A percentile compares a stretch with the other conserved stretches of the same genome.
Conservation (phyloP, 2,329 filamentous ascomycete species). For the Talaromyces islandicus region DNA sequence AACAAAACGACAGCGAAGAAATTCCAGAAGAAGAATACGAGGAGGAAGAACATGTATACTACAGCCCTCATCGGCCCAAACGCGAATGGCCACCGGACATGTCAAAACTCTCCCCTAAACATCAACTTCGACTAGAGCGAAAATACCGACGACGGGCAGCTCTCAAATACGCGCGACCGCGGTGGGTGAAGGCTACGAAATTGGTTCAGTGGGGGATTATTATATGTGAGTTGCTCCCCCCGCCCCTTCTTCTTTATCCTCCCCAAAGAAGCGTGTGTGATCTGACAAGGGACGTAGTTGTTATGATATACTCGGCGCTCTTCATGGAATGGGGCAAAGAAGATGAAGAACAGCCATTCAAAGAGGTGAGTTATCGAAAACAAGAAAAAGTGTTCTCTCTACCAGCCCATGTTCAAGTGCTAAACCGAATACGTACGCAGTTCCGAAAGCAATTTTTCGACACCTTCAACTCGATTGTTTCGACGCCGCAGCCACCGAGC, state of each 20-base stretch:
- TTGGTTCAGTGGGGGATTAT: constrained; percentile 52
- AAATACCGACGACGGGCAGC: constrained; percentile 57
- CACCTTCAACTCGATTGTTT: constrained; percentile 26
- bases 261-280: background rate
- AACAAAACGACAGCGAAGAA: background rate
- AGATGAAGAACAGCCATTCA: constrained; percentile 30
- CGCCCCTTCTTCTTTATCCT: background rate
- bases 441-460: constrained; percentile 29
- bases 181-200: constrained; percentile 53
- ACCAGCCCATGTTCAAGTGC: background rate
- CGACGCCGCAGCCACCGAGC: constrained; percentile 24
- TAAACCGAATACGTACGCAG: constrained; percentile 16
- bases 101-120: constrained; percentile 54
- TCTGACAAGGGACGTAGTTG: constrained; percentile 25
- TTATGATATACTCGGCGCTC: constrained; percentile 37
- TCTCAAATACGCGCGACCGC: constrained; percentile 55
- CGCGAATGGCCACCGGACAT: constrained; percentile 62
- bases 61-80: constrained; percentile 56
- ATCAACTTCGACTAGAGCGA: constrained; percentile 63
- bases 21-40: background rate
- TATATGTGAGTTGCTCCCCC: constrained; percentile 37
- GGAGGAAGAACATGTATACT: constrained; percentile 28
- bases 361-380: constrained; percentile 25
- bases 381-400: background rate
- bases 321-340: constrained; percentile 41